Evolutionary conservation across 2,329 filamentous ascomycete species (phyloP), one percentile per base, ranked within the genome.

Genomic region (Fusarium chuoi): DNA sequence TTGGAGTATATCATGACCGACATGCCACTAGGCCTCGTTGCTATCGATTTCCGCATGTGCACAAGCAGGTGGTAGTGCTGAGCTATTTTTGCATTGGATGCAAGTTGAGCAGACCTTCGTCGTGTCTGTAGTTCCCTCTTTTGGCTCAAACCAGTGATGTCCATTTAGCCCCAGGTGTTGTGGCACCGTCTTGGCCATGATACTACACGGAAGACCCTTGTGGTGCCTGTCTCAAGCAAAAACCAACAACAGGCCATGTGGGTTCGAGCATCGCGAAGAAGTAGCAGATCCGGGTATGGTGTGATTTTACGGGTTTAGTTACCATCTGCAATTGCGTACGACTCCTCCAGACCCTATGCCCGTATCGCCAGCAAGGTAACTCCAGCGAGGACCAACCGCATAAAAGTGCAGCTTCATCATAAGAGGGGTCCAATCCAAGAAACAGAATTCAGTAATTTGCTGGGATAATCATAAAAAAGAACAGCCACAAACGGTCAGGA

Each of bases 51-150:
- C 69, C 65, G 68, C 57, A 74, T 60, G 67, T 54, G 64, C 51
- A 56, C 55, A 39, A 60, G 58, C 67, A 59, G 30, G 61, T 71
- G 56, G 65, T 39, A 38, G 42, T 42, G 66, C 66, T 78, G 77
- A 78, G 77, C 74, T 77, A 78, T 78, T 78, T 78, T 75, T 78
- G 55, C 56, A 70, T 62, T 66, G 70, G 42, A 26, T 48, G 26
- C 26, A 54, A 55, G 45, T 62, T 54, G 65, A 69, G 66, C 42
- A 73, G 61, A 35, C 57, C 65, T 76, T 67, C 62, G 70, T 70
- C 63, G 55, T 67, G 58, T 68, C 61, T 44, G 52, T 59, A 56
- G 75, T 75, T 70, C 69, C 66, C 66, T 72, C 74, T 58, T 68
- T 49, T 65, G 51, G 65, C 73, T 66, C 61, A 73, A 64, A 66